Percentiles rank a stretch among this genome's conserved stretches.
Evolutionary conservation across 495 filamentous ascomycete genomes (phyloP).

Genomic region (Hypomontagnella monticulosa): DNA sequence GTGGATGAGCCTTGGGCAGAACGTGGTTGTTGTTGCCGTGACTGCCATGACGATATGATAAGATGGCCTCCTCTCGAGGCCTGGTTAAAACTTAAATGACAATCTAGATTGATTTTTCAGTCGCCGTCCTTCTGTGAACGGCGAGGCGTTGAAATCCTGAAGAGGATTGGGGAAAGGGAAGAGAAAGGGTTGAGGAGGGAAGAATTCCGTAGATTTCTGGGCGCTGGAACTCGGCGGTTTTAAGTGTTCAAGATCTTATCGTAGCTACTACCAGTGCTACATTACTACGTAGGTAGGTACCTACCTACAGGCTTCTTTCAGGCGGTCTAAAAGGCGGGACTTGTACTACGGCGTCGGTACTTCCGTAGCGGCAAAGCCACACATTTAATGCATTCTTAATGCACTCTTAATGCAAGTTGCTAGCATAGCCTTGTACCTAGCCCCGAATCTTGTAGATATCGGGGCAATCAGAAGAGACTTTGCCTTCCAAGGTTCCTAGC

Average conservation of each 20-base stretch:
- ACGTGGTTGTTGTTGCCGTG: conserved; percentile 12
- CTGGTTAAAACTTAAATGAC: conserved; percentile 38
- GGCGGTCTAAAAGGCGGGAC: neutral
- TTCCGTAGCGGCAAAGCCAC: conserved; percentile 5
- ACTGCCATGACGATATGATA: conserved; percentile 46
- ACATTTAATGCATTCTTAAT: neutral
- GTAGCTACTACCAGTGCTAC: too few relatives aligned
- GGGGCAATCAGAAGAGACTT: too few relatives aligned
- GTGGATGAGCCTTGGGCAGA: conserved; percentile 27
- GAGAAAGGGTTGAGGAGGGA: conserved; percentile 32
- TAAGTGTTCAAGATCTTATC: conserved; percentile 3
- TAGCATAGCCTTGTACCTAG: too few relatives aligned
- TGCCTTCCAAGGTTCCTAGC: too few relatives aligned
- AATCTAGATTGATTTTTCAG: conserved; percentile 33
- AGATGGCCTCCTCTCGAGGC: conserved; percentile 41
- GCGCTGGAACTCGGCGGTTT: conserved; percentile 11
- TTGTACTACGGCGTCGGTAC: neutral
- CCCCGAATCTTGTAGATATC: neutral
- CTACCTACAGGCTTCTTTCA: too few relatives aligned
- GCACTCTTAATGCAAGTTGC: too few relatives aligned
- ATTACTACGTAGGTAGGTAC: too few relatives aligned
- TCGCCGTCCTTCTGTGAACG: conserved; percentile 43
- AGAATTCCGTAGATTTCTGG: conserved; percentile 17
- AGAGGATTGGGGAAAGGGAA: conserved; percentile 10
- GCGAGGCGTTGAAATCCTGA: conserved; percentile 33